Percentiles rank a stretch among this genome's conserved stretches.
Evolutionary conservation across 2,329 filamentous ascomycete species (phyloP).

Genomic region (Ascocoryne sarcoides): DNA sequence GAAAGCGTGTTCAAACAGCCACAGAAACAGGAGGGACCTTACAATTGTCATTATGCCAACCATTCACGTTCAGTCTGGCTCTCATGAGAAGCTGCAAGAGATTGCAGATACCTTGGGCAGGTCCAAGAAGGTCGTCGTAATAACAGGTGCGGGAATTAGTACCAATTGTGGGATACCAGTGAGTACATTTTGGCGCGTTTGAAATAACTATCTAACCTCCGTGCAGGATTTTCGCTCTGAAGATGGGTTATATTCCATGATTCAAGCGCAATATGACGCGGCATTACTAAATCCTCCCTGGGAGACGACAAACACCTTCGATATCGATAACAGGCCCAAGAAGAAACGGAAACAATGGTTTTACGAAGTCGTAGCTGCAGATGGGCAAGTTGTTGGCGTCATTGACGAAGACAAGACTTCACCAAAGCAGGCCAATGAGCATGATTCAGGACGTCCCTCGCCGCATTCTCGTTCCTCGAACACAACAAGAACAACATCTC

Average conservation of each 20-base stretch:
- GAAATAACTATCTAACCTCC: constrained; percentile 13
- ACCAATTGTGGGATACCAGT: constrained; percentile 71
- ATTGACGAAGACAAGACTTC: constrained; percentile 18
- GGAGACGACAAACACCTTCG: constrained; percentile 24
- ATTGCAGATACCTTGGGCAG: constrained; percentile 57
- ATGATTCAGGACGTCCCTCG: not conserved
- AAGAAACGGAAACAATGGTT: constrained; percentile 27
- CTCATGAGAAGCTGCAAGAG: constrained; percentile 40
- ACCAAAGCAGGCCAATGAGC: constrained; percentile 4
- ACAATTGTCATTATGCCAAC: constrained; percentile 24
- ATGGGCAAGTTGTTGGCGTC: constrained; percentile 22
- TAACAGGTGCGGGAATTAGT: constrained; percentile 66
- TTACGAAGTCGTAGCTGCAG: constrained; percentile 25
- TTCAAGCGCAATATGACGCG: constrained; percentile 57
- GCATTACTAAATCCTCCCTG: constrained; percentile 33
- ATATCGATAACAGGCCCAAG: constrained; percentile 28
- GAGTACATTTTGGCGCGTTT: constrained; percentile 24
- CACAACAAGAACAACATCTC: constrained; percentile 2
- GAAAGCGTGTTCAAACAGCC: too few species aligned
- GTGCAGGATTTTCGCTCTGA: constrained; percentile 61
- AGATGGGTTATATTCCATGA: constrained; percentile 63
- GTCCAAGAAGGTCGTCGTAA: constrained; percentile 59
- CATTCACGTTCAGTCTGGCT: constrained; percentile 21
- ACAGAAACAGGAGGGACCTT: not conserved
- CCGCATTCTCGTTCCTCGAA: constrained; percentile 5